Evolutionary conservation across 257 asterid genomes (phyloP).

Genomic region (Capsicum pubescens): DNA sequence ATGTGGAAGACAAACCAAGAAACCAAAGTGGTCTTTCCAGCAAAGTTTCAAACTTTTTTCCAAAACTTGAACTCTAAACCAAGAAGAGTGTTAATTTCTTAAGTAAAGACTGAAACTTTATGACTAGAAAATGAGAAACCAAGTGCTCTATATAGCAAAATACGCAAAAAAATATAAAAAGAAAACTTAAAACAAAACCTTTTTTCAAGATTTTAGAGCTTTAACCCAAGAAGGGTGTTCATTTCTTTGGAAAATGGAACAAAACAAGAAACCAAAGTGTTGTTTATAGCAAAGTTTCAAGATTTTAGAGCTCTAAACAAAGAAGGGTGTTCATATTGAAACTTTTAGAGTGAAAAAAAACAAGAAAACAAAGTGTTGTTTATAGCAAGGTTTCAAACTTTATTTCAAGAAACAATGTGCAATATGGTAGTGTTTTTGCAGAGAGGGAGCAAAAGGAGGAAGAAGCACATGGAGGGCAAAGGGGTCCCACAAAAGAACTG

Average conservation of each 20-base stretch:
- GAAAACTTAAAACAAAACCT: background rate
- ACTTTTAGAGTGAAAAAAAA: too few relatives aligned
- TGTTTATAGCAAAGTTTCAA: too few relatives aligned
- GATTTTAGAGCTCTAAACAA: too few relatives aligned
- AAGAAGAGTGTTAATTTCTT: slow-evolving; percentile 47
- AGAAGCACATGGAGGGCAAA: slow-evolving; percentile 33
- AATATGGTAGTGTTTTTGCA: slow-evolving; percentile 33
- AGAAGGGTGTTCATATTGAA: too few relatives aligned
- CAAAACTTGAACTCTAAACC: slow-evolving; percentile 44
- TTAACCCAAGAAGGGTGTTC: too few relatives aligned
- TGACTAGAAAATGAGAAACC: slow-evolving; percentile 26
- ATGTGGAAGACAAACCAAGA: background rate
- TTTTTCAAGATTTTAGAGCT: slow-evolving; percentile 21
- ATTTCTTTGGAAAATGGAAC: too few relatives aligned
- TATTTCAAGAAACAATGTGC: background rate
- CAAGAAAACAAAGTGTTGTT: too few relatives aligned
- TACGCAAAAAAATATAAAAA: background rate
- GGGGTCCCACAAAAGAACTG: slow-evolving; percentile 47
- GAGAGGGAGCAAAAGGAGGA: background rate
- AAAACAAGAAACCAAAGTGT: too few relatives aligned
- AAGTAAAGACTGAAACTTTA: slow-evolving; percentile 22
- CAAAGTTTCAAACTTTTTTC: background rate
- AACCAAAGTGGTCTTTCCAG: background rate
- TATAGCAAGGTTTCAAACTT: too few relatives aligned
- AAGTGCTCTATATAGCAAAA: slow-evolving; percentile 32